phyloP scores from a whole-genome alignment of 1,284 basidiomycete species.

The Cerrena zonata region DNA sequence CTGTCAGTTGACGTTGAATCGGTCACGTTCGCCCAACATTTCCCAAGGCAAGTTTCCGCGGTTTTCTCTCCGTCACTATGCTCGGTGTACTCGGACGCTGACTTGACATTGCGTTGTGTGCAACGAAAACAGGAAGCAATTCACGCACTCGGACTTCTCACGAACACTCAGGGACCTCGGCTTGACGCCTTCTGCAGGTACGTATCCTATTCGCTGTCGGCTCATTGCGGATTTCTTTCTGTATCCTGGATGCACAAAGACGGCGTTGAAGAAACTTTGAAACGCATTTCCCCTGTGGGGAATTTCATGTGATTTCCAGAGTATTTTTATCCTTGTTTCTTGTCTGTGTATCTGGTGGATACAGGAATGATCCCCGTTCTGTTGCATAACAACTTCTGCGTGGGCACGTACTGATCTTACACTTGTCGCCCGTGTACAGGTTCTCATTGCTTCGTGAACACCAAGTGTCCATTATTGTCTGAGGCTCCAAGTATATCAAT shows the following conservation, averaged over 20 bases:
- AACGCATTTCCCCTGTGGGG: no score
- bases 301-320: no score
- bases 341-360: no score
- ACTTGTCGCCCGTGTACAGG: constrained; percentile 11
- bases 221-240: no score
- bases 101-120: neutral
- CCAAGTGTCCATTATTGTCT: no score
- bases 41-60: constrained; percentile 62
- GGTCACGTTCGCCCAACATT: constrained; percentile 70
- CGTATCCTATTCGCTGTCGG: constrained; percentile 10
- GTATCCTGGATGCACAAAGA: no score
- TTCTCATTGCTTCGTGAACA: constrained; percentile 24
- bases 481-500: no score
- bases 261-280: no score
- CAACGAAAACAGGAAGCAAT: constrained; percentile 55
- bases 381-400: neutral
- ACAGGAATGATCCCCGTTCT: no score
- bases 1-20: constrained; percentile 67
- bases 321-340: no score
- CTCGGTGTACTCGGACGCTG: neutral
- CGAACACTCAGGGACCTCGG: constrained; percentile 68
- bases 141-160: constrained; percentile 56
- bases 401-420: neutral
- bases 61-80: neutral
- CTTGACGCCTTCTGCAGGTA: constrained; percentile 75